Evolutionary conservation across 495 filamentous ascomycete species (phyloP).

Genomic region (Aspergillus campestris): DNA sequence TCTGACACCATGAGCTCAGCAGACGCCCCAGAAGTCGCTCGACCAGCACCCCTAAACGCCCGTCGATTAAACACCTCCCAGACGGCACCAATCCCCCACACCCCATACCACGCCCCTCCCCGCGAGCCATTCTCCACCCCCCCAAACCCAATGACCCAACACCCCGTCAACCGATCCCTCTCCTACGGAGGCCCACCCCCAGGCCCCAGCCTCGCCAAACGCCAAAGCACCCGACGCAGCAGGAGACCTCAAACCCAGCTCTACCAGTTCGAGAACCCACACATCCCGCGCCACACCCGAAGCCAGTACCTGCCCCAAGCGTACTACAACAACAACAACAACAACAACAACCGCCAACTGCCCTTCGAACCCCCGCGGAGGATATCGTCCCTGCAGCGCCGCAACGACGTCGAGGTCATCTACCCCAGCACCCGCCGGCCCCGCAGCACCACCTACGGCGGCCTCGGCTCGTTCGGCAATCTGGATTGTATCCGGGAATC

Average conservation of each 20-base stretch:
- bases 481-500: constrained; percentile 32
- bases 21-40: constrained; percentile 32
- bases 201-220: constrained; percentile 3
- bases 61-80: constrained; percentile 28
- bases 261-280: constrained; percentile 22
- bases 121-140: constrained; percentile 21
- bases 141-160: constrained; percentile 15
- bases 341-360: constrained; percentile 13
- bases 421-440: constrained; percentile 31
- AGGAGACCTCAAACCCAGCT: constrained; percentile 12
- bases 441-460: constrained; percentile 29
- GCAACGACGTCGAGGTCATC: constrained; percentile 27
- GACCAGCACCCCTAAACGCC: constrained; percentile 18
- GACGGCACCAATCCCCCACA: constrained; percentile 11
- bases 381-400: constrained; percentile 14
- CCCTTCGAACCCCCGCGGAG: constrained; percentile 16
- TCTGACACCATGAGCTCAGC: constrained; percentile 33
- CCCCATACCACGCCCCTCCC: constrained; percentile 4
- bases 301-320: constrained; percentile 19
- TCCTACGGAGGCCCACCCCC: constrained; percentile 8
- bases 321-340: constrained; percentile 15
- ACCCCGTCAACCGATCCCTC: constrained; percentile 3
- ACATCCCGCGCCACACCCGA: constrained; percentile 21
- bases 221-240: constrained; percentile 5
- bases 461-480: constrained; percentile 10